Evolutionary conservation across 140 eudicot genomes (phyloP).

Genomic region (Ambrosia hybrid): DNA sequence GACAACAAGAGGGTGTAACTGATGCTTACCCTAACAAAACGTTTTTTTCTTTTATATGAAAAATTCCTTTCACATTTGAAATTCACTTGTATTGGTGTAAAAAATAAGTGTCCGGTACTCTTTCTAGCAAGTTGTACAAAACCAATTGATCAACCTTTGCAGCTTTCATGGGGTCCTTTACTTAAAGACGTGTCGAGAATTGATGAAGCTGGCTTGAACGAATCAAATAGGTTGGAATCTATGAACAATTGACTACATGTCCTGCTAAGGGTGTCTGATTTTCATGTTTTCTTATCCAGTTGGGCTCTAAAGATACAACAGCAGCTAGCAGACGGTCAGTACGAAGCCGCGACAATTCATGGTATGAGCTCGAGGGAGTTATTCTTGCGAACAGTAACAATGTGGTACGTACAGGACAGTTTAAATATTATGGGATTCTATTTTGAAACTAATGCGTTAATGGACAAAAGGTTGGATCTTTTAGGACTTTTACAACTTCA

Average conservation of each 20-base stretch:
- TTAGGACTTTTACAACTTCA: constrained; percentile 79
- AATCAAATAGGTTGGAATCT: constrained; percentile 46
- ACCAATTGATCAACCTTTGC: constrained; percentile 15
- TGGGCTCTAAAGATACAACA: constrained; percentile 53
- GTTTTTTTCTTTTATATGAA: no score
- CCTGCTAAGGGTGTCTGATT: background rate
- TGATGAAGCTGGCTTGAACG: constrained; percentile 48
- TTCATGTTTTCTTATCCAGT: constrained; percentile 28
- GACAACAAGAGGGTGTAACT: no score
- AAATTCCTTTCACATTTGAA: no score
- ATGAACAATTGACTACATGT: background rate
- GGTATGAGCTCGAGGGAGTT: constrained; percentile 40
- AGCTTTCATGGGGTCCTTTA: constrained; percentile 85
- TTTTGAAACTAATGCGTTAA: background rate
- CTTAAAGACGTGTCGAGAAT: constrained; percentile 74
- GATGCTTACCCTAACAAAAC: no score
- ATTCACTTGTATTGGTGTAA: background rate
- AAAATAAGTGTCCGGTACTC: background rate
- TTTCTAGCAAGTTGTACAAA: background rate
- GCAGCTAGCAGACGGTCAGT: constrained; percentile 38
- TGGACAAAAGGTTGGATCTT: background rate
- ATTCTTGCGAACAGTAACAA: constrained; percentile 39
- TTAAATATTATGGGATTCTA: background rate
- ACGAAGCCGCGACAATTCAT: constrained; percentile 48
- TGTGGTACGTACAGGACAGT: constrained; percentile 42